A percentile compares a stretch with the other conserved stretches of the same genome.
phyloP scores from a whole-genome alignment of 441 rosid genomes.

The Croton setiger region DNA sequence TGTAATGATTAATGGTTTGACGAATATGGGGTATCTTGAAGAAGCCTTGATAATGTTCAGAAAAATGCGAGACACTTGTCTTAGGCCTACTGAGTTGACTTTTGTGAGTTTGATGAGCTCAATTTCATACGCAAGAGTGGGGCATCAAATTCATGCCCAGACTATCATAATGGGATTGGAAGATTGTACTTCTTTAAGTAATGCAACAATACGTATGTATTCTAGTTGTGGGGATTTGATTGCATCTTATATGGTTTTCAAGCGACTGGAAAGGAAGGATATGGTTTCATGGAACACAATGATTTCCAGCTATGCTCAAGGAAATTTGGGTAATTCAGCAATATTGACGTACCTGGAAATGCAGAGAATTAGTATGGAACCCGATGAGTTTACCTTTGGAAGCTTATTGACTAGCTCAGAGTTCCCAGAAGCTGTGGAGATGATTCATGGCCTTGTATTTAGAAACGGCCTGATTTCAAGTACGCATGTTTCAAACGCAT shows the following conservation, averaged over 20 bases:
- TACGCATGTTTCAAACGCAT: slow-evolving; percentile 55
- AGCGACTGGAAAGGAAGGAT: slow-evolving; percentile 38
- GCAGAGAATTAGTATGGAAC: slow-evolving; percentile 44
- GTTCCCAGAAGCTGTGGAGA: slow-evolving; percentile 53
- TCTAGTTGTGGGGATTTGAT: slow-evolving; percentile 41
- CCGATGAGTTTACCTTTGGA: slow-evolving; percentile 61
- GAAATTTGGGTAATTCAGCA: slow-evolving; percentile 37
- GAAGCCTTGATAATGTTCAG: slow-evolving; percentile 40
- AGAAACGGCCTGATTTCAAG: slow-evolving; percentile 33
- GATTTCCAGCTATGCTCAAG: slow-evolving; percentile 65
- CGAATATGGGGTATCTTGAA: slow-evolving; percentile 32
- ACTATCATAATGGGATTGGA: slow-evolving; percentile 49
- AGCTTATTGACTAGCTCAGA: slow-evolving; percentile 45
- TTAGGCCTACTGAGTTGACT: slow-evolving; percentile 57
- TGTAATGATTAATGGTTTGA: slow-evolving; percentile 66
- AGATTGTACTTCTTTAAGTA: slow-evolving; percentile 48
- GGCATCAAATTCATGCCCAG: slow-evolving; percentile 59
- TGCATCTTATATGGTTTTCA: slow-evolving; percentile 47
- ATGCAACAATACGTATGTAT: slow-evolving; percentile 57
- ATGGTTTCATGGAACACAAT: slow-evolving; percentile 76
- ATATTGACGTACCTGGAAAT: slow-evolving; percentile 37
- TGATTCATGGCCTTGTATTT: slow-evolving; percentile 50
- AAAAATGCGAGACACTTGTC: slow-evolving; percentile 44
- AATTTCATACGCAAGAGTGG: slow-evolving; percentile 32
- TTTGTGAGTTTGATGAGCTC: slow-evolving; percentile 57